Percentiles rank a stretch among this genome's conserved stretches.
Conservation (phyloP, 148 eudicot genomes). For the Mesembryanthemum crystallinum region DNA sequence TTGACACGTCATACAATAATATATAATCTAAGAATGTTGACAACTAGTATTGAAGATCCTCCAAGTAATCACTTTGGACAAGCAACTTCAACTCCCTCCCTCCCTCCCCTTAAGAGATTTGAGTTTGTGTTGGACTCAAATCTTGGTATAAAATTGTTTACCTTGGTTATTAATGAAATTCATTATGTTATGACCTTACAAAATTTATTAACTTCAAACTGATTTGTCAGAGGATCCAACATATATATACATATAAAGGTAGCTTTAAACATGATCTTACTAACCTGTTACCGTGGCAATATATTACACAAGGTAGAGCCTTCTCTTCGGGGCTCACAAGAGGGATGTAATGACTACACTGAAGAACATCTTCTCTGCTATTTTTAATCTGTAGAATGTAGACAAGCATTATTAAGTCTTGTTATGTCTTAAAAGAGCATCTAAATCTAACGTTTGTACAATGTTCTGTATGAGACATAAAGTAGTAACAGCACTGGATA, state of each 20-base stretch:
- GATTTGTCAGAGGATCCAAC: too few relatives aligned
- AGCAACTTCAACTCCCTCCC: too few relatives aligned
- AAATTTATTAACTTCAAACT: too few relatives aligned
- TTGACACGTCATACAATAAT: neutral
- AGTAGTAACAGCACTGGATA: neutral
- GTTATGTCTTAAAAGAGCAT: neutral
- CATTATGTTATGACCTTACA: too few relatives aligned
- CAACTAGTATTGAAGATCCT: too few relatives aligned
- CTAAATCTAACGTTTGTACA: neutral
- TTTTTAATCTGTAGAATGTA: conserved; percentile 63
- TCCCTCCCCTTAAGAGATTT: too few relatives aligned
- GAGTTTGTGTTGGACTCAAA: too few relatives aligned
- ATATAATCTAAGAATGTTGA: neutral
- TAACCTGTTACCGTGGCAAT: conserved; percentile 99
- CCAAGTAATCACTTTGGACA: too few relatives aligned
- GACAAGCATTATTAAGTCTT: neutral
- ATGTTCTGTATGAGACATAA: neutral
- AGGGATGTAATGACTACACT: conserved; percentile 88
- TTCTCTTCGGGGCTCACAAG: conserved; percentile 67
- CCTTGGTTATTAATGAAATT: too few relatives aligned
- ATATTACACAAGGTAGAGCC: conserved; percentile 86
- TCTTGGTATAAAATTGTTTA: too few relatives aligned
- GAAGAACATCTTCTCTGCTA: conserved; percentile 72
- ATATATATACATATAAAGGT: too few relatives aligned
- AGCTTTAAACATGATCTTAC: conserved; percentile 7